Evolutionary conservation across 805 yeast species (phyloP).

Genomic region (Candida succiphila): DNA sequence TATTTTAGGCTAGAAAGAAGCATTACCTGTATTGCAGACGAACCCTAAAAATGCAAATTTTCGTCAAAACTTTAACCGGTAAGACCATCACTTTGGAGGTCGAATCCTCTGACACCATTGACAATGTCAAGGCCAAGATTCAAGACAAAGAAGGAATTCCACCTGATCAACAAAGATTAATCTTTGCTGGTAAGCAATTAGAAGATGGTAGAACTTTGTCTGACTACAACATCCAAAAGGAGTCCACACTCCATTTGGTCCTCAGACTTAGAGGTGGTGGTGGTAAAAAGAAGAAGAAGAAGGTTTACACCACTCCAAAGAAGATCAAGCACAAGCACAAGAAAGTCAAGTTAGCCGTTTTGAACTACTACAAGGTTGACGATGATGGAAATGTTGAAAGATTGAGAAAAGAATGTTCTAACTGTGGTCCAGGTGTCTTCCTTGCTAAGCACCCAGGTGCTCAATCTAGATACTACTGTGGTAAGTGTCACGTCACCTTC

Average conservation of each 20-base stretch:
- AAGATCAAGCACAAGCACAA: slow-evolving; percentile 99
- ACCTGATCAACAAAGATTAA: slow-evolving; percentile 99
- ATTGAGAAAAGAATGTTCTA: slow-evolving; percentile 97
- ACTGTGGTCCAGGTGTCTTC: slow-evolving; percentile 99
- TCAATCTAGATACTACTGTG: slow-evolving; percentile 99
- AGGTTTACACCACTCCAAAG: slow-evolving; percentile 99
- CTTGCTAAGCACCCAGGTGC: slow-evolving; percentile 99
- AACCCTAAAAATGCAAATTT: slow-evolving; percentile 44
- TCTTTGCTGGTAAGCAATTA: slow-evolving; percentile 99
- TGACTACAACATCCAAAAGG: slow-evolving; percentile 99
- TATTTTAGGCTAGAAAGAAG: slow-evolving; percentile 26
- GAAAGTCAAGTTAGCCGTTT: slow-evolving; percentile 98
- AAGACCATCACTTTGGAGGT: slow-evolving; percentile 97
- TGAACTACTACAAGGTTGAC: slow-evolving; percentile 98
- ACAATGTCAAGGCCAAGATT: slow-evolving; percentile 97
- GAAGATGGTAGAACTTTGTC: slow-evolving; percentile 98
- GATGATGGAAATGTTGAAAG: slow-evolving; percentile 97
- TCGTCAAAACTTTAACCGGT: slow-evolving; percentile 83
- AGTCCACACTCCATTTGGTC: slow-evolving; percentile 94
- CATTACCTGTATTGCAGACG: slow-evolving; percentile 27
- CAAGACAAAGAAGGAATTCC: slow-evolving; percentile 99
- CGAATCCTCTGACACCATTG: slow-evolving; percentile 97
- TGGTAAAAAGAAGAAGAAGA: slow-evolving; percentile 99
- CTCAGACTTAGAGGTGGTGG: slow-evolving; percentile 93
- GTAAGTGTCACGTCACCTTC: slow-evolving; percentile 97